Conservation (phyloP, 352 stramenopile species). For the Globisporangium lucens region DNA sequence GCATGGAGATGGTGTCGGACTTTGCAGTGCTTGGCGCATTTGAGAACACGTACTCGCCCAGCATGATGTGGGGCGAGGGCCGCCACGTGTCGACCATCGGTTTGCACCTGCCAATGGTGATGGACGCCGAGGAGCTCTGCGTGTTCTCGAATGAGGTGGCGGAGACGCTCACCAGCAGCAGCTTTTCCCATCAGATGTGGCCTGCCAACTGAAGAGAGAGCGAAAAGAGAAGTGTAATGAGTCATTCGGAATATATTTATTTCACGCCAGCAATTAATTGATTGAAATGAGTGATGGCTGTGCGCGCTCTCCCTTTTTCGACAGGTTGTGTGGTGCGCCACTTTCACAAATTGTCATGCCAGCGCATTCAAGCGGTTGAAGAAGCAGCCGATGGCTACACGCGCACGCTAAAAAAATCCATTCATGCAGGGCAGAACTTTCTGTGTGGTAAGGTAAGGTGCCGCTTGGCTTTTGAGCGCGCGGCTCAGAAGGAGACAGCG, state of each 20-base stretch:
- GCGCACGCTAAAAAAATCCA: slow-evolving; percentile 4
- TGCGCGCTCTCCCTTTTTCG: not conserved
- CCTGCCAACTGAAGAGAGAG: not conserved
- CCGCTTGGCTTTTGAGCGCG: not conserved
- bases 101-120: not conserved
- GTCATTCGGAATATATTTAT: slow-evolving; percentile 6
- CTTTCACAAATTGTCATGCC: not conserved
- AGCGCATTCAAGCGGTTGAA: slow-evolving; percentile 7
- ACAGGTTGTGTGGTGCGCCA: not conserved
- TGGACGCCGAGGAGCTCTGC: not conserved
- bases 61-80: not conserved
- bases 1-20: not conserved
- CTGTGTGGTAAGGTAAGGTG: not conserved
- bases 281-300: not conserved
- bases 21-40: not conserved
- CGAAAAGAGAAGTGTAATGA: not conserved
- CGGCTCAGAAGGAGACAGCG: slow-evolving; percentile 6
- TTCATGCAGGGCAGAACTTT: not conserved
- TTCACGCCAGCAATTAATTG: not conserved
- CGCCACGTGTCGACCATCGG: not conserved
- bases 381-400: slow-evolving; percentile 3
- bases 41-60: not conserved
- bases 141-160: not conserved
- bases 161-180: not conserved
- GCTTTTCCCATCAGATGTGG: not conserved